phyloP scores from a whole-genome alignment of 2,329 filamentous ascomycete genomes.

The Venturia carpophila region DNA sequence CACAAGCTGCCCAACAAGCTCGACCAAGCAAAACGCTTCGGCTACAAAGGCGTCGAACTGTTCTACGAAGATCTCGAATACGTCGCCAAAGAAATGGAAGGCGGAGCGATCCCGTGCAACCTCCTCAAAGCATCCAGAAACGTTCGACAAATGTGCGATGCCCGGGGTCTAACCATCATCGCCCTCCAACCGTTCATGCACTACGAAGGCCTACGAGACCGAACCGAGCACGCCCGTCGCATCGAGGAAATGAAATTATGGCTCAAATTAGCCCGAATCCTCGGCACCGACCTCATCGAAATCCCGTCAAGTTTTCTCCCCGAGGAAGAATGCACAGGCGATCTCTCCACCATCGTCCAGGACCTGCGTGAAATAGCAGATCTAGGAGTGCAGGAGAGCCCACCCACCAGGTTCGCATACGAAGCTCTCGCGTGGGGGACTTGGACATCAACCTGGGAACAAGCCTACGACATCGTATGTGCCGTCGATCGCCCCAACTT shows the following conservation, averaged over 20 bases:
- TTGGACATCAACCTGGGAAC: conserved; percentile 62
- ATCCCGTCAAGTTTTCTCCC: conserved; percentile 66
- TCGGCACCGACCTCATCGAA: conserved; percentile 64
- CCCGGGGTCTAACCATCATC: conserved; percentile 50
- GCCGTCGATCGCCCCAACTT: conserved; percentile 63
- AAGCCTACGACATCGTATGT: conserved; percentile 59
- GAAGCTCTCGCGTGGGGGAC: conserved; percentile 69
- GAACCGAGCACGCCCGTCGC: conserved; percentile 47
- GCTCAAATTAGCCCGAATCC: conserved; percentile 56
- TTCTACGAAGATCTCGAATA: conserved; percentile 70
- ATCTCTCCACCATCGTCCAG: conserved; percentile 48
- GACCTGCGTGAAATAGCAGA: conserved; percentile 62
- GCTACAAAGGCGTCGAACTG: conserved; percentile 63
- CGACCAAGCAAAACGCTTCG: conserved; percentile 55
- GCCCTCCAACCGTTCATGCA: conserved; percentile 70
- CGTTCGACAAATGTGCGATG: conserved; percentile 50
- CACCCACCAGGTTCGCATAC: conserved; percentile 60
- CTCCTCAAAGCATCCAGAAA: conserved; percentile 51
- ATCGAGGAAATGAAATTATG: conserved; percentile 60
- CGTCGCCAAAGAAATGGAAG: conserved; percentile 43
- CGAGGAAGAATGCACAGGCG: conserved; percentile 41
- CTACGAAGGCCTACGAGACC: conserved; percentile 65
- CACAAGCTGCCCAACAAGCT: conserved; percentile 62
- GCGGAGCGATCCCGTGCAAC: conserved; percentile 36
- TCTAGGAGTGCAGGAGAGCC: conserved; percentile 50